A percentile compares a stretch with the other conserved stretches of the same genome.
phyloP scores from a whole-genome alignment of 1,284 basidiomycete genomes.

The Erythrobasidium hasegawianum region DNA sequence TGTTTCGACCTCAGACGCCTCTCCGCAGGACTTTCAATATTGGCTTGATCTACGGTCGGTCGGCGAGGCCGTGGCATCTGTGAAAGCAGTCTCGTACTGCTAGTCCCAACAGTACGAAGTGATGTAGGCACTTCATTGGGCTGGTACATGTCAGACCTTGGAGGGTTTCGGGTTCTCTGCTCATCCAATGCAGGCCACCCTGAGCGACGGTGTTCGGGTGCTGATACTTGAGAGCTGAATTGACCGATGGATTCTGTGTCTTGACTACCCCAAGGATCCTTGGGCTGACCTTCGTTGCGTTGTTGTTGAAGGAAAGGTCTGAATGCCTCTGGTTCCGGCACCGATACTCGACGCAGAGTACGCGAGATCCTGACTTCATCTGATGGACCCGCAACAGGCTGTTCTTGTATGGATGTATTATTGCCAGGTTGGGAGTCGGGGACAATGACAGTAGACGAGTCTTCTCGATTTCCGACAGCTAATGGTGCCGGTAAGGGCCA shows the following conservation, averaged over 20 bases:
- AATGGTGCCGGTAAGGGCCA: too few species aligned
- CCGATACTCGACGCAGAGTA: slow-evolving; percentile 5
- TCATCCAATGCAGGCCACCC: too few species aligned
- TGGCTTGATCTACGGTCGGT: neutral
- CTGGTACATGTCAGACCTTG: too few species aligned
- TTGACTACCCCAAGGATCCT: neutral
- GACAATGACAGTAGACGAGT: neutral
- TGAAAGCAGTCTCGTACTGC: too few species aligned
- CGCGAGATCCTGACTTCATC: slow-evolving; percentile 8
- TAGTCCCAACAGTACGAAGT: neutral
- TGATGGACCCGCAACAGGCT: too few species aligned
- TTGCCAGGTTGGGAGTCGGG: slow-evolving; percentile 16
- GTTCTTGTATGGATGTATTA: neutral
- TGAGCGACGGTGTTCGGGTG: neutral
- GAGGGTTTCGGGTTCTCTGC: too few species aligned
- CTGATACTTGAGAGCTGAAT: slow-evolving; percentile 22
- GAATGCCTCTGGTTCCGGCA: slow-evolving; percentile 18
- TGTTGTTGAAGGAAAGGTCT: neutral
- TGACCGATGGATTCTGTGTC: slow-evolving; percentile 20
- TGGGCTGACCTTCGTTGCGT: neutral
- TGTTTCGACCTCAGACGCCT: neutral
- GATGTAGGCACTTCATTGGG: neutral
- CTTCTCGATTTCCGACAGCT: neutral
- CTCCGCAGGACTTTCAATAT: neutral
- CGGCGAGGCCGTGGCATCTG: neutral